Evolutionary conservation across 1,139 yeast genomes (phyloP), one percentile per base, ranked within the genome.

Genomic region (Suhomyces coccinellae): DNA sequence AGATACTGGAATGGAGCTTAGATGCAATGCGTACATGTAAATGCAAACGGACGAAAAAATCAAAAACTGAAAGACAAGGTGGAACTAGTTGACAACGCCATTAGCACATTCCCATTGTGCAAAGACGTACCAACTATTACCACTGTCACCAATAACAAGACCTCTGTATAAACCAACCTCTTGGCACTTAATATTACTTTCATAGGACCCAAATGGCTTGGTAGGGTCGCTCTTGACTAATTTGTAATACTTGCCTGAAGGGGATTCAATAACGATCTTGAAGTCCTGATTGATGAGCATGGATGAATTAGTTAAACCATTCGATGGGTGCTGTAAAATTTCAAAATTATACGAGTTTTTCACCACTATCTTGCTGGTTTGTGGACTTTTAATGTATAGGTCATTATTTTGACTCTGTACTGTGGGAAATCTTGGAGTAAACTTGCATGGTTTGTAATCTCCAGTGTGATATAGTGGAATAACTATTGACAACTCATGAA

Each of bases 131-230:
- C 96, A 88, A 45, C 93, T 85, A 50, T 79, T 77, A 4, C 90
- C 90, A 40, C 84, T 79, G 55, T 88, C 95, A 8, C 91, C 85
- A 40, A 87, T 79, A 0, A 88, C 89, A 43, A 91, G 75, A 1
- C 93, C 95, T 43, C 91, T 76, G 86, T 96, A 93, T 26, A 76
- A 64, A 2, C 99, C 99, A 1, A 70, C 62, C 59, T 90, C 97
- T 49, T 76, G 77, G 46, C 89, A 75, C 52, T 80, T 79, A 31
- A 85, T 69, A 36, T 75, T 71, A 20, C 78, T 66, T 50, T 77
- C 83, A 79, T 84, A 87, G 0, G 76, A 61, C 0, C 88, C 85
- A 52, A 61, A 73, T 41, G 79, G 75, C 40, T 63, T 63, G 38
- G 62, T 56, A 6, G 67, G 67, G 16, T 79, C 84, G 17, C 71